These are phyloP conservation scores for Eleusine indica DNA, from an alignment of 176 grass and related monocot genomes.

Conservation along the genomic window DNA sequence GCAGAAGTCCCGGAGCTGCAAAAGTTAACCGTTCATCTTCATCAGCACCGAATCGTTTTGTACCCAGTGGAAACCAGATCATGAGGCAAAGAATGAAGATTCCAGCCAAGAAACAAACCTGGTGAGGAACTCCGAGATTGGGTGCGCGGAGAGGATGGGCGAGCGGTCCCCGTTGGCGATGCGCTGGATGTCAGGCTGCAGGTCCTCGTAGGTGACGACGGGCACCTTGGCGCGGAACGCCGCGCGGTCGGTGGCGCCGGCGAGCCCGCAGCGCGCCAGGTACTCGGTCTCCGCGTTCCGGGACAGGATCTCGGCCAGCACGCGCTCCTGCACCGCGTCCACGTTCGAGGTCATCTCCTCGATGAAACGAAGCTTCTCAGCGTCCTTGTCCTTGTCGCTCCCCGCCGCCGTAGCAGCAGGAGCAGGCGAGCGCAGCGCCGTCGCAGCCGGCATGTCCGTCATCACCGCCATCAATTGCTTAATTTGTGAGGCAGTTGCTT, in stretches of 20 bases:
- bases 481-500: too few relatives aligned
- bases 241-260: conserved; percentile 50
- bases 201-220: conserved; percentile 75
- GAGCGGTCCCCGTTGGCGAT: conserved; percentile 79
- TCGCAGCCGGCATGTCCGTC: conserved; percentile 52
- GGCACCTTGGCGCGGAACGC: conserved; percentile 60
- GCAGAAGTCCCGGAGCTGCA: conserved; percentile 63
- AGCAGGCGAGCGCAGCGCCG: conserved; percentile 28
- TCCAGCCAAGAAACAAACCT: neutral
- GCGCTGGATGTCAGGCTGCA: conserved; percentile 70
- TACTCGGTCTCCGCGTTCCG: conserved; percentile 66
- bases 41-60: too few relatives aligned
- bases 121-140: conserved; percentile 74
- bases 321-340: conserved; percentile 51
- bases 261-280: conserved; percentile 54
- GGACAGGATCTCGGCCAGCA: conserved; percentile 62
- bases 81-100: too few relatives aligned
- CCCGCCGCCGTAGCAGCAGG: neutral
- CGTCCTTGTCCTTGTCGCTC: conserved; percentile 52
- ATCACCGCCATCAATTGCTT: conserved; percentile 56
- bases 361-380: conserved; percentile 64
- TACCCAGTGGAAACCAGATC: too few relatives aligned
- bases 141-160: conserved; percentile 64
- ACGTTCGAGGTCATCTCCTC: conserved; percentile 65
- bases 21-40: neutral